A percentile compares a stretch with the other conserved stretches of the same genome.
Conservation (phyloP, 805 yeast genomes). For the Ogataea allantospora region DNA sequence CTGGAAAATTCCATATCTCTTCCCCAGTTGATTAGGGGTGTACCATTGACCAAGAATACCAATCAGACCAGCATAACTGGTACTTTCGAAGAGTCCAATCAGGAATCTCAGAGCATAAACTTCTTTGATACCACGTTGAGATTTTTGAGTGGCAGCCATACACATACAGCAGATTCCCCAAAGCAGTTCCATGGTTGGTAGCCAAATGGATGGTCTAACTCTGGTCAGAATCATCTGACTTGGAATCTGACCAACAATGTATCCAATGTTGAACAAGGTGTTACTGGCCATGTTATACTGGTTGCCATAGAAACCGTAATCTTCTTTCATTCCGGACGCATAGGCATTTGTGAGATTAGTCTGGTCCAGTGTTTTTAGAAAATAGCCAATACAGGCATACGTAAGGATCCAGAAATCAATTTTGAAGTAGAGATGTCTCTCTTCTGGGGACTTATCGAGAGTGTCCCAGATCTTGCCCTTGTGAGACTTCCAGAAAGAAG, state of each 20-base stretch:
- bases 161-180: conserved; percentile 61
- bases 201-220: conserved; percentile 47
- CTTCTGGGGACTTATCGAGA: conserved; percentile 40
- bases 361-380: conserved; percentile 56
- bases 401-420: conserved; percentile 24
- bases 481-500: conserved; percentile 16
- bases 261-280: conserved; percentile 38
- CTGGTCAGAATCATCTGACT: conserved; percentile 44
- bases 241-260: conserved; percentile 59
- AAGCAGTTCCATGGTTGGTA: conserved; percentile 51
- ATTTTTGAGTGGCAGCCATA: conserved; percentile 42
- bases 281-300: conserved; percentile 17
- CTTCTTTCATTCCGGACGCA: conserved; percentile 64
- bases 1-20: conserved; percentile 60
- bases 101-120: conserved; percentile 56
- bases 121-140: conserved; percentile 30
- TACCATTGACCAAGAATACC: conserved; percentile 52
- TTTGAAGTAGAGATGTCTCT: conserved; percentile 38
- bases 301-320: conserved; percentile 13
- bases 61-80: conserved; percentile 40
- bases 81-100: conserved; percentile 57
- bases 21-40: conserved; percentile 50
- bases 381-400: conserved; percentile 9
- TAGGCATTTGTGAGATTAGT: conserved; percentile 55
- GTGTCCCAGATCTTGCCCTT: conserved; percentile 21